Conservation (phyloP, 768 basidiomycete species). For the Kwoniella dendrophila region DNA sequence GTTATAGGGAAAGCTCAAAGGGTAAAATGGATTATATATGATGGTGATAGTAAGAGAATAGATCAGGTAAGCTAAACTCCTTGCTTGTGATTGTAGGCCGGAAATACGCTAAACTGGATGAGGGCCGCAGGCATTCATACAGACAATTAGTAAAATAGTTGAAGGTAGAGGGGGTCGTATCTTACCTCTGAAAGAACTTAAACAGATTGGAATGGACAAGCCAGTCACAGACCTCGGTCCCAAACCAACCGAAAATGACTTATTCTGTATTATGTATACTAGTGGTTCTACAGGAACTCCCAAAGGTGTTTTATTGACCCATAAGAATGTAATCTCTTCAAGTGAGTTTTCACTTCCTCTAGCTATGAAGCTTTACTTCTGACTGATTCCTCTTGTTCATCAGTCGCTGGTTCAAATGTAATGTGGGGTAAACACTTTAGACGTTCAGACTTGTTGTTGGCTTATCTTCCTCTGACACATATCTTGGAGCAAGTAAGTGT, state of each 20-base stretch:
- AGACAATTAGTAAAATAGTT: conserved; percentile 61
- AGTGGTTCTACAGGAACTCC: conserved; percentile 84
- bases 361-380: not conserved
- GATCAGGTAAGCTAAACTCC: conserved; percentile 33
- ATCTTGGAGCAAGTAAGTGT: conserved; percentile 50
- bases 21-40: conserved; percentile 78
- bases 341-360: conserved; percentile 38
- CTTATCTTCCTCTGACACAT: conserved; percentile 50
- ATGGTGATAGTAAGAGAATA: conserved; percentile 60
- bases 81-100: too few species aligned
- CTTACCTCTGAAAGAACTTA: conserved; percentile 68
- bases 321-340: conserved; percentile 79
- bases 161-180: conserved; percentile 63
- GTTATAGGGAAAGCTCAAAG: conserved; percentile 73
- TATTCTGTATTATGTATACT: conserved; percentile 70
- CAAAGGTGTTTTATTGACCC: conserved; percentile 87
- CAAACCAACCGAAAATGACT: conserved; percentile 60
- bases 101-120: not conserved
- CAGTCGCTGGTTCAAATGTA: conserved; percentile 24
- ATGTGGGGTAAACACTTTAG: conserved; percentile 24
- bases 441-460: conserved; percentile 36
- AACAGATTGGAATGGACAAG: conserved; percentile 64
- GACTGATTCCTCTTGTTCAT: not conserved
- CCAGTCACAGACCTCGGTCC: conserved; percentile 60
- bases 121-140: conserved; percentile 59